These are phyloP conservation scores for Endoconidiophora laricicola DNA, from an alignment of 2,329 filamentous ascomycete genomes.

Conservation along the genomic window DNA sequence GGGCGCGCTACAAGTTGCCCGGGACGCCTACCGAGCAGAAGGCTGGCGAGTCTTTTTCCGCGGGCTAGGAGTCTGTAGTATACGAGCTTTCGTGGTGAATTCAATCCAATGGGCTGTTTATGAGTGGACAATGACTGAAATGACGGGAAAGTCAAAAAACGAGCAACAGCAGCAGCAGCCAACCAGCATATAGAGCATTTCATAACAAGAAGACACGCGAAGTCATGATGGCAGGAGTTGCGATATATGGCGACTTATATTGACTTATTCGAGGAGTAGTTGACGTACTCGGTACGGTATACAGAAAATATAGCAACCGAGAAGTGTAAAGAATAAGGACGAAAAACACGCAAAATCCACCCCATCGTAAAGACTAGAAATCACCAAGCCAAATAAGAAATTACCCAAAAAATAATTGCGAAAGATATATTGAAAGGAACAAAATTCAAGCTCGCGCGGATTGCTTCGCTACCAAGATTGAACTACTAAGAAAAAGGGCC, in stretches of 20 bases:
- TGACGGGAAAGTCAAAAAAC: constrained; percentile 17
- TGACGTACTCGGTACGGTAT: background rate
- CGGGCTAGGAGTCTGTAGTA: constrained; percentile 64
- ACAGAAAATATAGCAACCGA: constrained; percentile 12
- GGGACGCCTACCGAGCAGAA: constrained; percentile 41
- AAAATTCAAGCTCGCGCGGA: constrained; percentile 10
- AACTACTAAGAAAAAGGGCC: too few species aligned
- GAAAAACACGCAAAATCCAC: too few species aligned
- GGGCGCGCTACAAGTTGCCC: constrained; percentile 47
- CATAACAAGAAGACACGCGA: too few species aligned
- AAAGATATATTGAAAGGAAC: constrained; percentile 1
- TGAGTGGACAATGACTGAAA: constrained; percentile 63
- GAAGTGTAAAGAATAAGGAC: too few species aligned
- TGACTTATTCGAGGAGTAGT: too few species aligned
- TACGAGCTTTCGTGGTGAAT: constrained; percentile 81
- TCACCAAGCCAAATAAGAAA: too few species aligned
- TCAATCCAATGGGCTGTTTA: constrained; percentile 87
- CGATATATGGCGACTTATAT: too few species aligned
- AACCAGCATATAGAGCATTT: background rate
- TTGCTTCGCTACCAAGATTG: constrained; percentile 5
- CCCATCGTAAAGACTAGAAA: too few species aligned
- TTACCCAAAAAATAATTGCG: background rate
- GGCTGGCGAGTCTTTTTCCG: constrained; percentile 54
- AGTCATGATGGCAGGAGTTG: too few species aligned
- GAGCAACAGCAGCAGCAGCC: background rate